Base-by-base conservation (phyloP, 441 rosid genomes). In the Gossypium laxum region DNA sequence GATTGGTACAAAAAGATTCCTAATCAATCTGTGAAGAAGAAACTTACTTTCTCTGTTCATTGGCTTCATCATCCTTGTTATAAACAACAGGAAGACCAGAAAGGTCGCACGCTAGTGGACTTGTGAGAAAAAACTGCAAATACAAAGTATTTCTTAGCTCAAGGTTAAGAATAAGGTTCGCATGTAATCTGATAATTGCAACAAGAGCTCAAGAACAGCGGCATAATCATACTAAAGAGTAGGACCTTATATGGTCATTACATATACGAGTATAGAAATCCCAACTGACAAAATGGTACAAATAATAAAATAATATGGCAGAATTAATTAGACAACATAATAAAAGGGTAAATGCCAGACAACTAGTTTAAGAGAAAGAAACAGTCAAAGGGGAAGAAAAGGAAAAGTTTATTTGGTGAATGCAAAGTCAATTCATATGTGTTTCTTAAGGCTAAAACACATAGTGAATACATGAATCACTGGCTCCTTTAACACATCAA, bases 91-190 rank as follows among this genome's bases (percentile, higher is more conserved):
- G 91, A 26, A 89, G 82, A 48, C 82, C 89, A 19, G 87, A 89
- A 65, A 83, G 82, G 70, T 84, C 83, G 28, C 93, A 85, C 0
- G 88, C 87, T 67, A 81, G 69, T 15, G 93, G 93, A 78, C 75
- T 77, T 0, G 72, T 73, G 73, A 67, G 73, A 78, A 89, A 89
- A 80, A 80, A 84, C 89, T 87, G 87, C 81, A 61, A 21, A 60
- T 63, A 47, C 34, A 77, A 55, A 45, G 63, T 21, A 64, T 64
- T 43, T 56, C 22, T 15, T 52, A 74, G 48, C 56, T 66, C 15
- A 28, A 78, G 73, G 32, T 69, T 19, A 19, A 3, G 54, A 64
- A 45, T 55, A 54, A 14, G 59, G 48, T 41, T 71, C 7, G 24
- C 30, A 8, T 1, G 28, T 7, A 56, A 28, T 51, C 22, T 51